Evolutionary conservation across 2,329 filamentous ascomycete genomes (phyloP).

Genomic region (Diaporthe sp.): DNA sequence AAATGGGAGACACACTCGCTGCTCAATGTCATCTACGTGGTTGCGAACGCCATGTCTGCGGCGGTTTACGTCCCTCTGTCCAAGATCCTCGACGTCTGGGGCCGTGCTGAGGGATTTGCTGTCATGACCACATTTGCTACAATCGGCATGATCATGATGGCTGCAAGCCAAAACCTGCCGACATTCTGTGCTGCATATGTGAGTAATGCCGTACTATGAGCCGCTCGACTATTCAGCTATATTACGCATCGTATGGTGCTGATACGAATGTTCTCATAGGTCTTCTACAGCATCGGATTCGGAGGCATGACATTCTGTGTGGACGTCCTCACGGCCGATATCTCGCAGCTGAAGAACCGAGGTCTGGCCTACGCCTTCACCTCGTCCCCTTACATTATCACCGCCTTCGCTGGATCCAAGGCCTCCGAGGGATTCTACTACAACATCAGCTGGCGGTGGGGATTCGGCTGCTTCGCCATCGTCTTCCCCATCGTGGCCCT

Average conservation of each 20-base stretch:
- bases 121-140: constrained; percentile 57
- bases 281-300: constrained; percentile 73
- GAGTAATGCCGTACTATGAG: constrained; percentile 10
- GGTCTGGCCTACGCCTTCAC: constrained; percentile 73
- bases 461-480: constrained; percentile 71
- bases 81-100: constrained; percentile 63
- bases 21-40: constrained; percentile 64
- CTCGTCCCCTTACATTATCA: constrained; percentile 72
- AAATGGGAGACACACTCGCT: constrained; percentile 66
- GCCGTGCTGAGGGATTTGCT: constrained; percentile 59
- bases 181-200: constrained; percentile 60
- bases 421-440: constrained; percentile 65
- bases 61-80: constrained; percentile 66
- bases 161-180: constrained; percentile 64
- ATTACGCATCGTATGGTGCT: constrained; percentile 41
- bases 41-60: constrained; percentile 66
- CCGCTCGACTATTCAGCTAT: neutral
- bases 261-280: constrained; percentile 52
- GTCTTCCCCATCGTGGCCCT: constrained; percentile 69
- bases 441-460: constrained; percentile 71
- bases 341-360: constrained; percentile 73
- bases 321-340: constrained; percentile 75
- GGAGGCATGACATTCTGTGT: constrained; percentile 71
- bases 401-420: constrained; percentile 70
- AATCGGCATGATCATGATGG: constrained; percentile 70